Conservation (phyloP, 2,329 filamentous ascomycete species). For the Waltergamsia citrina region DNA sequence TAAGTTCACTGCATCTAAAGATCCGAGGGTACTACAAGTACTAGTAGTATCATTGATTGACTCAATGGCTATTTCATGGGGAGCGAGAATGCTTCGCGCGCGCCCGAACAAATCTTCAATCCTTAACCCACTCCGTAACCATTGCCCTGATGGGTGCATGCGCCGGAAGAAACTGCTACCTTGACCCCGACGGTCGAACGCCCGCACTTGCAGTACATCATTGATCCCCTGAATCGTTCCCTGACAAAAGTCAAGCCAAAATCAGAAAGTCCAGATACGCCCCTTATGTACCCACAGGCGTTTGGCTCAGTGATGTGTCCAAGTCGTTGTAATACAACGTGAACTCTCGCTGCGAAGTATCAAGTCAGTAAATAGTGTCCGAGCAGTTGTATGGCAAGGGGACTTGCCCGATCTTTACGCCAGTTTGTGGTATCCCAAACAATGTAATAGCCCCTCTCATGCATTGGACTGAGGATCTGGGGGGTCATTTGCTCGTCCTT, state of each 20-base stretch:
- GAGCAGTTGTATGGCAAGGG: background rate
- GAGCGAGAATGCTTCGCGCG: no score
- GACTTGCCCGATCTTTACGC: conserved; percentile 52
- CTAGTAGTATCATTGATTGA: no score
- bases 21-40: no score
- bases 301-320: conserved; percentile 34
- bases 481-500: conserved; percentile 59
- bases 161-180: no score
- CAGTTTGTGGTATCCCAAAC: conserved; percentile 55
- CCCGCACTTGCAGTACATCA: no score
- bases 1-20: no score
- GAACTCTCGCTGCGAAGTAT: conserved; percentile 42
- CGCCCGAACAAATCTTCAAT: no score
- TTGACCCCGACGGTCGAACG: no score
- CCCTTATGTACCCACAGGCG: conserved; percentile 11
- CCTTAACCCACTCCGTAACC: no score
- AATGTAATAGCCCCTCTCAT: conserved; percentile 58
- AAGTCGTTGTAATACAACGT: conserved; percentile 53
- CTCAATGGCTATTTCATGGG: no score
- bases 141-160: no score
- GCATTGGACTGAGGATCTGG: conserved; percentile 44
- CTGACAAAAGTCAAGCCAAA: background rate
- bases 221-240: no score
- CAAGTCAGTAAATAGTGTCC: background rate
- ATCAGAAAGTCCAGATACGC: background rate